A percentile compares a stretch with the other conserved stretches of the same genome.
Evolutionary conservation across 1,139 yeast species (phyloP).

Genomic region (Williopsis jadinii): DNA sequence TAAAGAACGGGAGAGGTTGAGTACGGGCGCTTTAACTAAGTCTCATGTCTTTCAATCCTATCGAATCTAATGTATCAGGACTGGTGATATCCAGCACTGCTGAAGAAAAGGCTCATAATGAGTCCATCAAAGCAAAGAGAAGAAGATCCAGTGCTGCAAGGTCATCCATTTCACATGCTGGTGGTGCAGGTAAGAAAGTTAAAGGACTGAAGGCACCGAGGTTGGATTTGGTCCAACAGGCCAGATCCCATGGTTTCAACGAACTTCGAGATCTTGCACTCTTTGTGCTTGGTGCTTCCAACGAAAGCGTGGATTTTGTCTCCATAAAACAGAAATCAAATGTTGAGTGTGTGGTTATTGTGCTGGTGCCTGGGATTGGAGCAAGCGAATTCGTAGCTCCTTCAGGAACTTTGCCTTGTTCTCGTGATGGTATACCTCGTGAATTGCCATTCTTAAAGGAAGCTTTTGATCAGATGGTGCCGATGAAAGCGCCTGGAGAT

Average conservation of each 20-base stretch:
- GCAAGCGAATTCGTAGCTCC: conserved; percentile 34
- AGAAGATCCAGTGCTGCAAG: conserved; percentile 28
- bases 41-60: too few relatives aligned
- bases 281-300: conserved; percentile 36
- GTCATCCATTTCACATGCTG: conserved; percentile 5
- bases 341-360: conserved; percentile 47
- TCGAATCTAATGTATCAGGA: conserved; percentile 3
- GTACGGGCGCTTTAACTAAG: too few relatives aligned
- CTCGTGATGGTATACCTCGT: conserved; percentile 18
- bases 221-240: background rate
- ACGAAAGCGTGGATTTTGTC: conserved; percentile 36
- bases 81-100: conserved; percentile 4
- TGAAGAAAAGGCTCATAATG: background rate
- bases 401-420: conserved; percentile 3
- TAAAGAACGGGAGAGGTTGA: too few relatives aligned
- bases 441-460: conserved; percentile 33
- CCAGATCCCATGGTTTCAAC: conserved; percentile 23
- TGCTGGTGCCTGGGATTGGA: conserved; percentile 64
- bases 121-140: conserved; percentile 18
- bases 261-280: conserved; percentile 49
- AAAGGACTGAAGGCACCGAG: background rate
- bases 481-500: conserved; percentile 27
- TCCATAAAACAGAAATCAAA: conserved; percentile 35
- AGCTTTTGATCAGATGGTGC: conserved; percentile 35
- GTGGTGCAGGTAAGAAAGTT: conserved; percentile 23